Percentiles rank a stretch among this genome's conserved stretches.
These are phyloP conservation scores for Triangularia setosa DNA, from an alignment of 2,329 filamentous ascomycete species.

Conservation along the genomic window DNA sequence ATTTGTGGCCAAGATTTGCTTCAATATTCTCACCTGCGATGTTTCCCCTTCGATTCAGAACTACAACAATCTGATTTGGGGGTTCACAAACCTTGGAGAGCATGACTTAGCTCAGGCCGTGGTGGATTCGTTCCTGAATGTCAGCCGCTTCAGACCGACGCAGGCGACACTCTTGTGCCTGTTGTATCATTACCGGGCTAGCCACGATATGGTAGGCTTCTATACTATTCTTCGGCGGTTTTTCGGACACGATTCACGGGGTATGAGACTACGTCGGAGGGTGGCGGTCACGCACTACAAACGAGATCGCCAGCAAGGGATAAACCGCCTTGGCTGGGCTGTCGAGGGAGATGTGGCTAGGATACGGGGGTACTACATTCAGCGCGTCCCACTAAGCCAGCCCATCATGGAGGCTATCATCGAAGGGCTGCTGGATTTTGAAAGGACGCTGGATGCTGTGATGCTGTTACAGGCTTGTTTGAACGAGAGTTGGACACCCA, in stretches of 20 bases:
- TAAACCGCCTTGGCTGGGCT: neutral
- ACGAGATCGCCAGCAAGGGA: constrained; percentile 22
- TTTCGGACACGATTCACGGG: constrained; percentile 40
- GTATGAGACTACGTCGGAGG: constrained; percentile 38
- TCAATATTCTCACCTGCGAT: constrained; percentile 62
- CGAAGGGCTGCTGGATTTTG: constrained; percentile 46
- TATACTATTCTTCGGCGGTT: constrained; percentile 44
- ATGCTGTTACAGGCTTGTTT: constrained; percentile 40
- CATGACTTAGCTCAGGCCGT: constrained; percentile 51
- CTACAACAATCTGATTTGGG: constrained; percentile 67
- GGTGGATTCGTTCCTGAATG: constrained; percentile 46
- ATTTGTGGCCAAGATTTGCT: constrained; percentile 48
- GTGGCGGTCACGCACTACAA: neutral
- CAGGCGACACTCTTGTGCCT: constrained; percentile 47
- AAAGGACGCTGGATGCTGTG: constrained; percentile 42
- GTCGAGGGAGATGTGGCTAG: neutral
- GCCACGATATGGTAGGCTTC: constrained; percentile 40
- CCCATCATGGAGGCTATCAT: constrained; percentile 45
- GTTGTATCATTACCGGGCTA: constrained; percentile 46
- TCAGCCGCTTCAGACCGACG: constrained; percentile 44
- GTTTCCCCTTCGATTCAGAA: constrained; percentile 63
- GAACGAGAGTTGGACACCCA: constrained; percentile 32
- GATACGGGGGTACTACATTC: constrained; percentile 33
- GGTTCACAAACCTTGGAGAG: constrained; percentile 53
- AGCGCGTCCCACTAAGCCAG: constrained; percentile 38